Evolutionary conservation across 116 monocot species (phyloP).

Genomic region (Trichopus zeylanicus): DNA sequence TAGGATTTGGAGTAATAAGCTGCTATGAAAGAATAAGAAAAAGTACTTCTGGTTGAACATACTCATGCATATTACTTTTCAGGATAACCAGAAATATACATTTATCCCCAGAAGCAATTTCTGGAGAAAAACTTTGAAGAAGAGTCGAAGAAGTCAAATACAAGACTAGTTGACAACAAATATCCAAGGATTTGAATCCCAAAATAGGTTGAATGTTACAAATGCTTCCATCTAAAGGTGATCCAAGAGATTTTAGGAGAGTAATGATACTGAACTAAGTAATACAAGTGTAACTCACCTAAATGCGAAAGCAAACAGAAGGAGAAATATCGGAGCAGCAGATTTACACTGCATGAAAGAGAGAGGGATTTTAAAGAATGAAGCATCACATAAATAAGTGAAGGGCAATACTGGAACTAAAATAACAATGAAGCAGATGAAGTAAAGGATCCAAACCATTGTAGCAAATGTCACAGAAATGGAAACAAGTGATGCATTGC

Average conservation of each 20-base stretch:
- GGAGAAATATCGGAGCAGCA: conserved; percentile 89
- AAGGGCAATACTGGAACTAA: not conserved
- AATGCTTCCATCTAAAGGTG: not conserved
- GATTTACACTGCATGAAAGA: conserved; percentile 87
- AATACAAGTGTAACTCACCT: conserved; percentile 32
- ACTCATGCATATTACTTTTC: not conserved
- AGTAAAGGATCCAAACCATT: conserved; percentile 48
- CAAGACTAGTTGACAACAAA: not conserved
- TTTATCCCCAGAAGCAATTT: not conserved
- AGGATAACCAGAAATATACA: not conserved
- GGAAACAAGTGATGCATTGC: conserved; percentile 93
- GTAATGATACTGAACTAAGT: not conserved
- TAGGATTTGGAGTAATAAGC: not conserved
- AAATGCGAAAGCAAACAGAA: conserved; percentile 96
- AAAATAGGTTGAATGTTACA: not conserved
- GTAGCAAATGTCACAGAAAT: conserved; percentile 98
- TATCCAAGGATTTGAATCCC: not conserved
- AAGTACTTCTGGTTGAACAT: not conserved
- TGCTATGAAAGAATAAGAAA: not conserved
- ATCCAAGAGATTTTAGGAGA: not conserved
- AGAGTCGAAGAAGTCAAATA: not conserved
- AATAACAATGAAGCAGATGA: not conserved
- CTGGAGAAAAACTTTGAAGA: not conserved
- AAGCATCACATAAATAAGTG: not conserved
- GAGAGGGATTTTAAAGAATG: not conserved